phyloP scores from a whole-genome alignment of 192 early-diverging fungal genomes.

The Backusella morwellensis region DNA sequence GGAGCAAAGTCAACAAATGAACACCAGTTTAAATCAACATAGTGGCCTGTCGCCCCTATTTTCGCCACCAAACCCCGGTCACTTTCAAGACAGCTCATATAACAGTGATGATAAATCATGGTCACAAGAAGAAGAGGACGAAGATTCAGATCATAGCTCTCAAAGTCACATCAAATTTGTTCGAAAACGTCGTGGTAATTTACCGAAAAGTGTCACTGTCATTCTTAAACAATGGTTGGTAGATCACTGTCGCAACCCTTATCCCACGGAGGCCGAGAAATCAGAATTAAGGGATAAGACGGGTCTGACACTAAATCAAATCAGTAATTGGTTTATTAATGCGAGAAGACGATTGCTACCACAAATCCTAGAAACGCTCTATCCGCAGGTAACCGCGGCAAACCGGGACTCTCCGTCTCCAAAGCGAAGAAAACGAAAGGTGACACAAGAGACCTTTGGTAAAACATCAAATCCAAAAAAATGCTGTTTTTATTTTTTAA shows the following conservation, averaged over 20 bases:
- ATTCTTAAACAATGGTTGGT: constrained; percentile 62
- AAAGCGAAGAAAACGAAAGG: not conserved
- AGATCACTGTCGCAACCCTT: constrained; percentile 61
- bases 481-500: not conserved
- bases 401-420: not conserved
- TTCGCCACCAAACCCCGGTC: not conserved
- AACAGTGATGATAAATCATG: not conserved
- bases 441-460: not conserved
- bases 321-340: constrained; percentile 81
- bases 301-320: constrained; percentile 59
- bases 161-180: not conserved
- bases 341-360: constrained; percentile 54
- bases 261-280: constrained; percentile 68
- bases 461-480: not conserved
- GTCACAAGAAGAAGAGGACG: not conserved
- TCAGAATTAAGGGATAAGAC: constrained; percentile 51
- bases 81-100: not conserved
- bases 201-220: constrained; percentile 55
- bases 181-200: constrained; percentile 48
- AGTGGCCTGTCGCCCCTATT: not conserved
- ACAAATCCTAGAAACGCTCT: constrained; percentile 8
- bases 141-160: not conserved
- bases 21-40: not conserved
- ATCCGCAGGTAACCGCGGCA: not conserved
- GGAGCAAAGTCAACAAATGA: not conserved